Evolutionary conservation across 768 basidiomycete species (phyloP).

Genomic region (Rhodosporidiobolus odoratus): DNA sequence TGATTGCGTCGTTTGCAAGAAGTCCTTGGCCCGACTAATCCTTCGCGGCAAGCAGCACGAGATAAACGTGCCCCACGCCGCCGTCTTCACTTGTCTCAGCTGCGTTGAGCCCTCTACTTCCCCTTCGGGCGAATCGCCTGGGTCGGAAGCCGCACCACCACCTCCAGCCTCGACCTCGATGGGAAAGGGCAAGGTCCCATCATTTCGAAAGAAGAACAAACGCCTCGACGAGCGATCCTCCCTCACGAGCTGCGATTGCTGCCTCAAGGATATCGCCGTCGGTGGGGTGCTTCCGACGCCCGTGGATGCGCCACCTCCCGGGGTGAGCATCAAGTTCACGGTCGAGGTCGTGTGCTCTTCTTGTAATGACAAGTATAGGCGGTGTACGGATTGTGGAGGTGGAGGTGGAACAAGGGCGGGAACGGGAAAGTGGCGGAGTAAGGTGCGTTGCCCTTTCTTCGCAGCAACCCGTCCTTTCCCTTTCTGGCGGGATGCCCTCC

Average conservation of each 20-base stretch:
- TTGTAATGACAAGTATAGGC: slow-evolving; percentile 19
- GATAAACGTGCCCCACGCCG: slow-evolving; percentile 27
- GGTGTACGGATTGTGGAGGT: slow-evolving; percentile 43
- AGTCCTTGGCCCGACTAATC: slow-evolving; percentile 28
- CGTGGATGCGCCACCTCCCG: slow-evolving; percentile 1
- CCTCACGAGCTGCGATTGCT: slow-evolving; percentile 26
- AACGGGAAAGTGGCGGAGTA: slow-evolving; percentile 47
- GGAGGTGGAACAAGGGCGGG: slow-evolving; percentile 45
- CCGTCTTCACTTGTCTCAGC: slow-evolving; percentile 3
- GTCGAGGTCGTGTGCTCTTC: slow-evolving; percentile 28
- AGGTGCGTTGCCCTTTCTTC: slow-evolving; percentile 6
- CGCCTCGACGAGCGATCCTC: slow-evolving; percentile 3
- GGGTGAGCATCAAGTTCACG: slow-evolving; percentile 11
- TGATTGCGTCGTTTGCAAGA: slow-evolving; percentile 22
- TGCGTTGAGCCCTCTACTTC: background rate
- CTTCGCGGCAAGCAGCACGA: slow-evolving; percentile 35
- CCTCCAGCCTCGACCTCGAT: background rate
- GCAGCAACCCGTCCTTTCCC: too few relatives aligned
- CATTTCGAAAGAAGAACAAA: slow-evolving; percentile 31
- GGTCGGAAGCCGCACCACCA: background rate
- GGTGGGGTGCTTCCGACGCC: slow-evolving; percentile 26
- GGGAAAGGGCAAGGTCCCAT: background rate
- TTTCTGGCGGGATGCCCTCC: too few relatives aligned
- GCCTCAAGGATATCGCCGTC: slow-evolving; percentile 22
- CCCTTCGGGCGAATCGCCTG: too few relatives aligned